A percentile compares a stretch with the other conserved stretches of the same genome.
Evolutionary conservation across 2,329 filamentous ascomycete genomes (phyloP).

Genomic region (Ophiostoma tasmaniense): DNA sequence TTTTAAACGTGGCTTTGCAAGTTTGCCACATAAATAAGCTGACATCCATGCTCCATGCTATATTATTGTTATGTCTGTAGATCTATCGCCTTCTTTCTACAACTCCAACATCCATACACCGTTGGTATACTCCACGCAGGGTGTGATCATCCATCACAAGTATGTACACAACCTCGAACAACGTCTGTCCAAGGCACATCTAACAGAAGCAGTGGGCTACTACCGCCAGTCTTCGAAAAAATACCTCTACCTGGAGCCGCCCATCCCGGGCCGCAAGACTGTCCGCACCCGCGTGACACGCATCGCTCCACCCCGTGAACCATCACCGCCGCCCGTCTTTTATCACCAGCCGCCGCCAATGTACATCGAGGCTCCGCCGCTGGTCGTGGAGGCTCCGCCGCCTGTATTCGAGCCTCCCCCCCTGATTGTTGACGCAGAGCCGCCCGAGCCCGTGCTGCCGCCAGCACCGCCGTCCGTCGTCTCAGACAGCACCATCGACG

Average conservation of each 20-base stretch:
- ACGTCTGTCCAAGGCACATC: background rate
- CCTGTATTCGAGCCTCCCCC: background rate
- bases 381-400: background rate
- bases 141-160: background rate
- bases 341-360: background rate
- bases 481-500: slow-evolving; percentile 30
- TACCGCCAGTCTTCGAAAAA: slow-evolving; percentile 28
- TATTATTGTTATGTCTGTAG: background rate
- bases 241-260: slow-evolving; percentile 34
- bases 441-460: background rate
- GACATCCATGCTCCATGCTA: background rate
- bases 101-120: background rate
- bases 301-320: slow-evolving; percentile 28
- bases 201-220: slow-evolving; percentile 17
- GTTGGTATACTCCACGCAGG: background rate
- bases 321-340: background rate
- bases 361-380: background rate
- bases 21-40: background rate
- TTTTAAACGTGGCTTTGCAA: background rate
- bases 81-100: background rate
- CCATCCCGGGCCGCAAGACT: slow-evolving; percentile 29
- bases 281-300: slow-evolving; percentile 32
- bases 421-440: background rate
- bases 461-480: background rate
- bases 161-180: background rate